Percentiles rank a stretch among this genome's conserved stretches.
These are phyloP conservation scores for Fusarium continuum DNA, from an alignment of 2,329 filamentous ascomycete genomes.

Conservation along the genomic window DNA sequence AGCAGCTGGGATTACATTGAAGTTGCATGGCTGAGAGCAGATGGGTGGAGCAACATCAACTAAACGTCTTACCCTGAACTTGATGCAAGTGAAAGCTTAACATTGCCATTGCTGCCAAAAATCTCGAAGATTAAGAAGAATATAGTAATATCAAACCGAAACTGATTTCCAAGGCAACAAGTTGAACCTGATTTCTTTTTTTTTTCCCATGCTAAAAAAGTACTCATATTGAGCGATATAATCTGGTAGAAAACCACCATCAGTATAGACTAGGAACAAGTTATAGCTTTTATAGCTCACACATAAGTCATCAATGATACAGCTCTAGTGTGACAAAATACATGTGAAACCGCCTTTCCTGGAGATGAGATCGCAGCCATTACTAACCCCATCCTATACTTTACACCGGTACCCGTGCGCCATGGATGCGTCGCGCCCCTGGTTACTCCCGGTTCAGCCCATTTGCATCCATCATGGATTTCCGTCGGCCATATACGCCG, in stretches of 20 bases:
- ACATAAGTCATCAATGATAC: slow-evolving; percentile 36
- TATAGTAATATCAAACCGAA: no score
- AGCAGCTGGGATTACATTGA: no score
- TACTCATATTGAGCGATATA: background rate
- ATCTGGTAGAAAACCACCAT: background rate
- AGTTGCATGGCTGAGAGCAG: background rate
- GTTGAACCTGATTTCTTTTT: no score
- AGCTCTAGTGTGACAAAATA: slow-evolving; percentile 43
- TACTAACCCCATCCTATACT: slow-evolving; percentile 40
- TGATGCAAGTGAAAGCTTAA: no score
- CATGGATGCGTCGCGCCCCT: slow-evolving; percentile 34
- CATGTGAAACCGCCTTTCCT: slow-evolving; percentile 41
- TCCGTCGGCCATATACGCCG: slow-evolving; percentile 39
- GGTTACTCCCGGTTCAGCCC: slow-evolving; percentile 27
- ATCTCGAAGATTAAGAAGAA: background rate
- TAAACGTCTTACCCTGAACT: slow-evolving; percentile 14
- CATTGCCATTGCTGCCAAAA: background rate
- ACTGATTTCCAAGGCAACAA: no score
- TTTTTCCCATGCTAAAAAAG: no score
- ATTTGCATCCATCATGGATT: slow-evolving; percentile 36
- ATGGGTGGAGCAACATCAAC: background rate
- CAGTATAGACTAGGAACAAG: background rate
- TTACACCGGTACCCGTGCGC: slow-evolving; percentile 41
- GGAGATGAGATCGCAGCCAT: slow-evolving; percentile 46
- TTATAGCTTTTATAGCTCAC: slow-evolving; percentile 15